These are phyloP conservation scores for Forsythia suspensa DNA, from an alignment of 257 asterid genomes.

Conservation along the genomic window DNA sequence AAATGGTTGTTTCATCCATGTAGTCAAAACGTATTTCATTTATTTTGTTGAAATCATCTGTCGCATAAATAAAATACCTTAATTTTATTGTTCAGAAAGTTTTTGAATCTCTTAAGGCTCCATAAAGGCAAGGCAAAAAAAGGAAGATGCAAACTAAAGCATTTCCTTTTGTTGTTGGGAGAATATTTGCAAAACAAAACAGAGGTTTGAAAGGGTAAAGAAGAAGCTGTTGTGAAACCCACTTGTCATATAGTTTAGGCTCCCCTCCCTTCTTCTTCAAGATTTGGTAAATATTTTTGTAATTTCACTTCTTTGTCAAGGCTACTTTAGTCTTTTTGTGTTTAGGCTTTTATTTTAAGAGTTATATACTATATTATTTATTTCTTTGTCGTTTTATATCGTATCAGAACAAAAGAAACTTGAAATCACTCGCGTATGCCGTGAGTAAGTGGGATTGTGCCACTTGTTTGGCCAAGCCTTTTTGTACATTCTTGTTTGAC, in stretches of 20 bases:
- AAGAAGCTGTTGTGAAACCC: background rate
- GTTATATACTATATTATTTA: background rate
- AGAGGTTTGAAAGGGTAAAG: background rate
- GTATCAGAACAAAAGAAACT: background rate
- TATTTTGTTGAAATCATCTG: background rate
- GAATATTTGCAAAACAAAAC: constrained; percentile 28
- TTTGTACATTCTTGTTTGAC: background rate
- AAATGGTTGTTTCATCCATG: background rate
- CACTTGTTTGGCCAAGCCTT: background rate
- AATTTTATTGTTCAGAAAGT: constrained; percentile 15
- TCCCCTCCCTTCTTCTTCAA: background rate
- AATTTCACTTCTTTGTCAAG: background rate
- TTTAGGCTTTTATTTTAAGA: background rate
- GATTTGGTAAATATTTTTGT: background rate
- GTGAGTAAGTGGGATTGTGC: background rate
- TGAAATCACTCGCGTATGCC: background rate
- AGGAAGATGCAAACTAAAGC: constrained; percentile 29
- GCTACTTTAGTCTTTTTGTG: background rate
- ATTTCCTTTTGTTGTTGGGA: constrained; percentile 20
- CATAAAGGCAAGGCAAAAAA: constrained; percentile 24
- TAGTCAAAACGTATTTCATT: background rate
- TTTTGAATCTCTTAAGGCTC: constrained; percentile 35
- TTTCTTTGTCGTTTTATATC: background rate
- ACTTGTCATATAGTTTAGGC: background rate
- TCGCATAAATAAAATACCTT: background rate